These are phyloP conservation scores for Notholithocarpus densiflorus DNA, from an alignment of 306 rosid genomes.

Conservation along the genomic window DNA sequence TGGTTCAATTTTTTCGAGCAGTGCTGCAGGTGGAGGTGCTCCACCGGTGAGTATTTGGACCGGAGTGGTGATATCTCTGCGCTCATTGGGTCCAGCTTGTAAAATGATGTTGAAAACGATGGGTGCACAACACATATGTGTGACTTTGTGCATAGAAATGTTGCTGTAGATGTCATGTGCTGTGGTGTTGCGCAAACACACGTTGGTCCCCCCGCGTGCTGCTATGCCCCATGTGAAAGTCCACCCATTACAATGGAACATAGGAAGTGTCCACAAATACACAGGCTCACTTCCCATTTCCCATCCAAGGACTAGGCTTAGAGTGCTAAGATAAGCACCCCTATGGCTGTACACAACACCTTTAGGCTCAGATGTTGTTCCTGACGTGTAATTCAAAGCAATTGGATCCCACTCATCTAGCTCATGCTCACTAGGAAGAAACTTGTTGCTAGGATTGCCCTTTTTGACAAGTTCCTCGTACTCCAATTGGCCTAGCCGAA, in stretches of 20 bases:
- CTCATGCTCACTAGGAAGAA: slow-evolving; percentile 5
- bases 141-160: slow-evolving; percentile 50
- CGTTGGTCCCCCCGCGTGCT: slow-evolving; percentile 83
- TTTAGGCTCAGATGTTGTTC: slow-evolving; percentile 86
- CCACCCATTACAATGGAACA: slow-evolving; percentile 99
- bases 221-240: slow-evolving; percentile 96
- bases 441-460: slow-evolving; percentile 36
- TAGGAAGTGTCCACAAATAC: slow-evolving; percentile 81
- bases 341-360: slow-evolving; percentile 92
- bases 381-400: slow-evolving; percentile 82
- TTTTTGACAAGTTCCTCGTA: slow-evolving; percentile 57
- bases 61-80: slow-evolving; percentile 8
- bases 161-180: slow-evolving; percentile 58
- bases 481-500: slow-evolving; percentile 64
- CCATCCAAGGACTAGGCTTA: slow-evolving; percentile 71
- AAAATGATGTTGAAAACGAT: slow-evolving; percentile 68
- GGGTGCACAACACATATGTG: slow-evolving; percentile 96
- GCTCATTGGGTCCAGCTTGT: slow-evolving; percentile 40
- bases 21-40: slow-evolving; percentile 72
- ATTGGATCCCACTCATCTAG: slow-evolving; percentile 76
- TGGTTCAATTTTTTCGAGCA: slow-evolving; percentile 49
- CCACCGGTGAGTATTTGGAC: slow-evolving; percentile 85
- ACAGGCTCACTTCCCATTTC: slow-evolving; percentile 77
- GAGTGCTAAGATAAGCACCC: slow-evolving; percentile 78
- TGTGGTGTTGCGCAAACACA: slow-evolving; percentile 56